phyloP scores from a whole-genome alignment of 352 stramenopile species.

The Vaucheria bursata region DNA sequence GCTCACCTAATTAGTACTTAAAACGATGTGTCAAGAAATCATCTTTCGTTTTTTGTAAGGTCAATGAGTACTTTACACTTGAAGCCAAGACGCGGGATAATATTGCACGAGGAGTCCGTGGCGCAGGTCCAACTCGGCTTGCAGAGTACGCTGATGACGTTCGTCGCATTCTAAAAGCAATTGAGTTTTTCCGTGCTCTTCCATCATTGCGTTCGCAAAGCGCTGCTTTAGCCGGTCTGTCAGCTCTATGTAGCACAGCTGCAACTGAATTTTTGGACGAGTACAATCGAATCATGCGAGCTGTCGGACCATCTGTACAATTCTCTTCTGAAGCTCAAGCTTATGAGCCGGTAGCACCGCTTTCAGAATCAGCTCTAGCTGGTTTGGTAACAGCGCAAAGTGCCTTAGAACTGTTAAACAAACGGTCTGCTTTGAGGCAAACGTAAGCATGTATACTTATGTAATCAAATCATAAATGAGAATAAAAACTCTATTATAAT shows the following conservation, averaged over 20 bases:
- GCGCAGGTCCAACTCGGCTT: not conserved
- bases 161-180: conserved; percentile 30
- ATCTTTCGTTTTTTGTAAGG: too few relatives aligned
- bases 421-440: not conserved
- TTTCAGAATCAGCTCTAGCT: not conserved
- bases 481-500: too few relatives aligned
- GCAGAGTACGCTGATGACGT: conserved; percentile 15
- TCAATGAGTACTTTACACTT: conserved; percentile 14
- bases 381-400: not conserved
- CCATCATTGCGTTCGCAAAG: conserved; percentile 29
- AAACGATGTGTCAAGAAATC: too few relatives aligned
- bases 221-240: conserved; percentile 18
- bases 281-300: conserved; percentile 32
- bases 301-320: conserved; percentile 24
- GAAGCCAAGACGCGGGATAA: conserved; percentile 5
- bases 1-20: too few relatives aligned
- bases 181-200: conserved; percentile 31
- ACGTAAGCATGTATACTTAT: not conserved
- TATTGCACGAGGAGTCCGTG: not conserved
- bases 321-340: not conserved
- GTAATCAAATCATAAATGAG: too few relatives aligned
- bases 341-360: conserved; percentile 5
- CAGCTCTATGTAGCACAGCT: conserved; percentile 19
- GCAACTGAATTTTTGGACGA: conserved; percentile 39
- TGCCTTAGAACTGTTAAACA: not conserved